A percentile compares a stretch with the other conserved stretches of the same genome.
Evolutionary conservation across 208 protist species (phyloP).

Genomic region (Trypanosoma congolense): DNA sequence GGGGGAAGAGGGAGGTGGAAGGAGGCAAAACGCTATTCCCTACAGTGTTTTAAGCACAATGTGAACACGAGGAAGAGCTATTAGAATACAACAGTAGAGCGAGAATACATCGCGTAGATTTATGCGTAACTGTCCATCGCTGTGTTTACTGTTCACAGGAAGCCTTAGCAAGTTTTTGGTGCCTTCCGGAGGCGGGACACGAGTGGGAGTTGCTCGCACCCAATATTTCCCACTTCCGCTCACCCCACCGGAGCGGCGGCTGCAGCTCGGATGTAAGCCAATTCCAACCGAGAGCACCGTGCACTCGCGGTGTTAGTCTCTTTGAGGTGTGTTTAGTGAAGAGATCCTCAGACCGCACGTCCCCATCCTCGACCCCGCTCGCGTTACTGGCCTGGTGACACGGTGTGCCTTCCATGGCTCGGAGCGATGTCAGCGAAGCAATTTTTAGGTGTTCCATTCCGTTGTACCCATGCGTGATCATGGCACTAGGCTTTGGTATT

Average conservation of each 20-base stretch:
- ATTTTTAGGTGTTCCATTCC: background rate
- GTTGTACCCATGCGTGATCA: background rate
- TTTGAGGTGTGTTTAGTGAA: background rate
- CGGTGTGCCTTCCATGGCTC: background rate
- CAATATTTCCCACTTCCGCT: background rate
- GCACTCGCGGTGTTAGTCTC: background rate
- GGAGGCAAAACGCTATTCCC: background rate
- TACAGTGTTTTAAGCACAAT: no score
- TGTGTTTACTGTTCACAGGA: no score
- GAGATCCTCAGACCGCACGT: background rate
- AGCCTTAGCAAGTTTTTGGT: no score
- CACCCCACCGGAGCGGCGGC: constrained; percentile 8
- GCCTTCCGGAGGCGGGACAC: no score
- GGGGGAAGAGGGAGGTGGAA: background rate
- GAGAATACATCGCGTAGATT: no score
- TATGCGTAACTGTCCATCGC: no score
- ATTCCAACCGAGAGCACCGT: background rate
- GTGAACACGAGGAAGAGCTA: no score
- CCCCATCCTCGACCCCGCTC: background rate
- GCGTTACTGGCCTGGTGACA: background rate
- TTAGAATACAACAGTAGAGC: no score
- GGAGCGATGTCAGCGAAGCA: background rate
- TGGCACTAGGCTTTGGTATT: background rate
- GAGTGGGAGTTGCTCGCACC: no score
- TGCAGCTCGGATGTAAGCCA: constrained; percentile 11